Evolutionary conservation across 129 eudicot genomes (phyloP), one percentile per base, ranked within the genome.

Genomic region (Chrysanthemum lavandulifolium): DNA sequence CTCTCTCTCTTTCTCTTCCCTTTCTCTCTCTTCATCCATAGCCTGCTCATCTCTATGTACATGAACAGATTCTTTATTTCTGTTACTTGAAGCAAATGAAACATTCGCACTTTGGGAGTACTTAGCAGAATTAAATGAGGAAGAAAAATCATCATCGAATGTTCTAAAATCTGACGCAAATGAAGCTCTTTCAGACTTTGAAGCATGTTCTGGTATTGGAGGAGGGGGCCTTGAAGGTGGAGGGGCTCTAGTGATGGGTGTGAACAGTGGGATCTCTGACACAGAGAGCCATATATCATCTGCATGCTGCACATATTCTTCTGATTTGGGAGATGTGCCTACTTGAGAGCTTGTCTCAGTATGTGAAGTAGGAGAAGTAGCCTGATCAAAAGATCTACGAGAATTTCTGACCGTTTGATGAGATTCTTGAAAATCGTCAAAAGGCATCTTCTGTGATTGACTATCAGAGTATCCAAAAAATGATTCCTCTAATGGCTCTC

Each of bases 141-240:
- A 72, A 67, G 84, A 75, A 50, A 61, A 76, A 10, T 83, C 91
- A 73, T 83, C 80, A 75, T 70, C 77, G 73, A 56, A 86, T 73
- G 81, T 84, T 75, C 81, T 77, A 36, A 82, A 74, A 78, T 69
- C 70, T 77, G 92, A 72, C 75, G 82, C 77, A 73, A 49, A 79
- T 58, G 74, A 78, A 61, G 78, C 79, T 52, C 78, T 68, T 77
- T 81, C 96, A 73, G 88, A 72, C 73, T 62, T 82, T 53, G 76
- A 80, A 78, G 69, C 50, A 65, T 59, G 84, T 19, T 82, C 80
- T 71, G 96, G 98, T 69, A 82, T 78, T 2, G 89, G 80, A 71
- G 98, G 98, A 66, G 96, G 98, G 61, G 94, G 95, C 47, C 95
- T 82, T 79, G 96, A 87, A 79, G 98, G 98, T 49, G 98, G 95